Percentiles rank a stretch among this genome's conserved stretches.
phyloP scores from a whole-genome alignment of 768 basidiomycete species.

The Hypsizygus marmoreus region DNA sequence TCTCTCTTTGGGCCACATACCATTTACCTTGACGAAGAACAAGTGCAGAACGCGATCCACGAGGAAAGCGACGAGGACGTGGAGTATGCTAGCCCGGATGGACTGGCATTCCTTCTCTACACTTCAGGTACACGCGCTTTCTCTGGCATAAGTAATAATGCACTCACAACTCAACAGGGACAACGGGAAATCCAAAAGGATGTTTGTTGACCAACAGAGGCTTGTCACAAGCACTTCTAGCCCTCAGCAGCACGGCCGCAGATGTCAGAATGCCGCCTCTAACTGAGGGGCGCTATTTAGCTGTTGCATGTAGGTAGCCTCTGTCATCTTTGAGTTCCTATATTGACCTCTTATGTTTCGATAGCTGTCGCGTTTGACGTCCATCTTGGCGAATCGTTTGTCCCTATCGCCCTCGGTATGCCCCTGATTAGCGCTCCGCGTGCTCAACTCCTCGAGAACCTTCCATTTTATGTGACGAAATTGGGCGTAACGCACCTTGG shows the following conservation, averaged over 20 bases:
- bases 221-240: conserved; percentile 32
- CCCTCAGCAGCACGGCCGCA: conserved; percentile 32
- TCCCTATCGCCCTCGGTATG: conserved; percentile 45
- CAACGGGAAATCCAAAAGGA: conserved; percentile 54
- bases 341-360: conserved; percentile 4
- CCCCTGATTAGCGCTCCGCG: conserved; percentile 44
- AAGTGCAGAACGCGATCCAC: conserved; percentile 27
- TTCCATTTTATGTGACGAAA: conserved; percentile 36
- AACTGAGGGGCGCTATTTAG: conserved; percentile 34
- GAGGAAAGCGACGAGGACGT: conserved; percentile 29
- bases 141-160: too few species aligned
- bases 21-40: conserved; percentile 25
- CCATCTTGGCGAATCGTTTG: conserved; percentile 46
- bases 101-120: conserved; percentile 47
- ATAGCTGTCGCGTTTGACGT: conserved; percentile 56
- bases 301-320: conserved; percentile 40
- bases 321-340: not conserved
- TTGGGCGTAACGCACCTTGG: conserved; percentile 50
- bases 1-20: conserved; percentile 25
- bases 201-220: conserved; percentile 41
- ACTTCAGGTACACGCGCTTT: conserved; percentile 46
- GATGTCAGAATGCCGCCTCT: conserved; percentile 29
- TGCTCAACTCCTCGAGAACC: conserved; percentile 44
- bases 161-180: conserved; percentile 40
- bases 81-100: conserved; percentile 27